Evolutionary conservation across 2,329 filamentous ascomycete species (phyloP).

Genomic region (Pyrenochaeta sp.): DNA sequence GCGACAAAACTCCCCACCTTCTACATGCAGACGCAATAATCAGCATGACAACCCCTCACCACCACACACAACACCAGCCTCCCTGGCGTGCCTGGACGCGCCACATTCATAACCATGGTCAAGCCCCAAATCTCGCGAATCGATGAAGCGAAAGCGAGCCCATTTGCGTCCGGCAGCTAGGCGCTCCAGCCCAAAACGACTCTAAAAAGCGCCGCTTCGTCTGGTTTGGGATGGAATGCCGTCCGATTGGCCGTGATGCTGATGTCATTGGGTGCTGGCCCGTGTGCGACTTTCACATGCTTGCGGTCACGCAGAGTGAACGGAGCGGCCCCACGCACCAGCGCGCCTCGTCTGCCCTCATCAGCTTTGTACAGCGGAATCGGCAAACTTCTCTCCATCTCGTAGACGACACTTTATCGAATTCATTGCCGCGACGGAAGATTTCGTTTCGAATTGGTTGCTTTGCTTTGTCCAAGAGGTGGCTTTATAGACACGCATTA

Average conservation of each 20-base stretch:
- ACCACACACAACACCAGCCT: not conserved
- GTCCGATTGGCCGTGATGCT: conserved; percentile 14
- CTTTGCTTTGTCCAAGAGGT: not conserved
- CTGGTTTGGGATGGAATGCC: conserved; percentile 10
- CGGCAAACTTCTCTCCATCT: conserved; percentile 3
- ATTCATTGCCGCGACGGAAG: not conserved
- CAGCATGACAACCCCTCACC: not conserved
- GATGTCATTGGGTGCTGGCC: conserved; percentile 15
- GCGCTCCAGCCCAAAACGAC: not conserved
- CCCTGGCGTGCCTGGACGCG: not conserved
- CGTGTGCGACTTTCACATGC: conserved; percentile 25
- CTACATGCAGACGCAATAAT: too few species aligned
- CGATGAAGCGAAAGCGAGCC: not conserved
- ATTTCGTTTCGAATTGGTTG: not conserved
- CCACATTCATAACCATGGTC: not conserved
- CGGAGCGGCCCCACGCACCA: conserved; percentile 20
- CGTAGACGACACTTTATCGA: not conserved
- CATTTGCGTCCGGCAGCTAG: not conserved
- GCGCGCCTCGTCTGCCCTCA: conserved; percentile 18
- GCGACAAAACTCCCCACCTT: too few species aligned
- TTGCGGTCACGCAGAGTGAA: conserved; percentile 3
- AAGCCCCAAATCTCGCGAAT: not conserved
- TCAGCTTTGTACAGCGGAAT: conserved; percentile 6
- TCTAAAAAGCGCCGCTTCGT: not conserved
- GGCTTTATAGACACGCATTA: not conserved